Percentiles rank a stretch among this genome's conserved stretches.
phyloP scores from a whole-genome alignment of 768 basidiomycete genomes.

The Ephemerocybe angulata region DNA sequence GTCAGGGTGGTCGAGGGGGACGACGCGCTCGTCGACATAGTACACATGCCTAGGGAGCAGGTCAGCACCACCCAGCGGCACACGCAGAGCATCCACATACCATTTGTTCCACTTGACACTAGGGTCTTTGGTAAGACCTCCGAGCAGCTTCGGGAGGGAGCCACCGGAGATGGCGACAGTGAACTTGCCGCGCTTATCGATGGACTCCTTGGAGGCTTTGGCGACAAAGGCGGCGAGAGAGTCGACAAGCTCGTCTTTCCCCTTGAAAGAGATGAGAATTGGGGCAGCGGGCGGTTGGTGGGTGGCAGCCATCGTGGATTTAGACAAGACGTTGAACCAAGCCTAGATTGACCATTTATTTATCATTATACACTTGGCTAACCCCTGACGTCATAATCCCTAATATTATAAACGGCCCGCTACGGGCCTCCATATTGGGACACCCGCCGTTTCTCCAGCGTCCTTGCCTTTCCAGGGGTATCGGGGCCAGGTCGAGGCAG shows the following conservation, averaged over 20 bases:
- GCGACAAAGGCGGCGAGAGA: constrained; percentile 79
- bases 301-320: constrained; percentile 29
- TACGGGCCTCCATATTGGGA: background rate
- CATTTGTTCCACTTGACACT: constrained; percentile 92
- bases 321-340: too few relatives aligned
- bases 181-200: constrained; percentile 87
- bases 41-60: constrained; percentile 81
- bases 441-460: background rate
- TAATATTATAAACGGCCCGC: background rate
- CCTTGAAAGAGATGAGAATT: constrained; percentile 68
- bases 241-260: constrained; percentile 48
- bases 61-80: background rate
- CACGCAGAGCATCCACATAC: constrained; percentile 40
- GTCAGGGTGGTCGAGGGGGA: constrained; percentile 88
- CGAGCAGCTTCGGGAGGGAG: constrained; percentile 80
- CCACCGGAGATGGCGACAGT: constrained; percentile 94
- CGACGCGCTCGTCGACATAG: constrained; percentile 94
- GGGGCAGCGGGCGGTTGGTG: constrained; percentile 64
- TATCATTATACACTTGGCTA: constrained; percentile 7
- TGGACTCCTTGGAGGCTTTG: constrained; percentile 84
- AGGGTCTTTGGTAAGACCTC: constrained; percentile 58
- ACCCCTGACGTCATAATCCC: constrained; percentile 13
- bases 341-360: background rate
- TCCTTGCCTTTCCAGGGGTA: background rate
- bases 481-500: too few relatives aligned